Evolutionary conservation across 805 yeast genomes (phyloP).

Genomic region (Diddensiella santjacobensis): DNA sequence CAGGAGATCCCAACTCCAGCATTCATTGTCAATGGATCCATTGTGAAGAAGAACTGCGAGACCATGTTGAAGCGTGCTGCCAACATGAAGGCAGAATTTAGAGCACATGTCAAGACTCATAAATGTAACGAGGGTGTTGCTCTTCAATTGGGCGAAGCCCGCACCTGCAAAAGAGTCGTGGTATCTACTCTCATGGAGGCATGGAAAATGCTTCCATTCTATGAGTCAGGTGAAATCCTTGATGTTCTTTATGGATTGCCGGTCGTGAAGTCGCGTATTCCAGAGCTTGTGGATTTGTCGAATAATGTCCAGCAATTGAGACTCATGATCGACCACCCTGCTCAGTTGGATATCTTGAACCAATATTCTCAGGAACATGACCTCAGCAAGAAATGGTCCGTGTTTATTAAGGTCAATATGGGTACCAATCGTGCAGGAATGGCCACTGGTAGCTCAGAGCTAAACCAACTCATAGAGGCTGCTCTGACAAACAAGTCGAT

Average conservation of each 20-base stretch:
- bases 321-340: conserved; percentile 59
- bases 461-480: conserved; percentile 38
- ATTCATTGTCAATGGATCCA: conserved; percentile 43
- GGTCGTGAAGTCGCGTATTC: conserved; percentile 45
- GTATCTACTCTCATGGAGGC: conserved; percentile 71
- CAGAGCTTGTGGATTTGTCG: conserved; percentile 46
- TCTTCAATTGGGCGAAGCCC: conserved; percentile 44
- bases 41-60: conserved; percentile 44
- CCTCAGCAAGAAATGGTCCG: conserved; percentile 47
- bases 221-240: conserved; percentile 38
- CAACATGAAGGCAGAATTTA: conserved; percentile 43
- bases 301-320: conserved; percentile 40
- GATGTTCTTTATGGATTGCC: conserved; percentile 62
- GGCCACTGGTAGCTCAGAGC: conserved; percentile 32
- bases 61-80: conserved; percentile 47
- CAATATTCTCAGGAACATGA: conserved; percentile 34
- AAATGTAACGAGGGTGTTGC: conserved; percentile 59
- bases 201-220: conserved; percentile 44
- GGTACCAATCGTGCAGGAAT: conserved; percentile 73
- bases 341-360: conserved; percentile 50
- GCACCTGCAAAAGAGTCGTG: conserved; percentile 48
- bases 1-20: conserved; percentile 58
- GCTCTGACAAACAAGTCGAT: conserved; percentile 33
- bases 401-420: conserved; percentile 65
- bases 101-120: conserved; percentile 77